Base-by-base conservation (phyloP, 805 yeast species). In the Pichia deserticola region DNA sequence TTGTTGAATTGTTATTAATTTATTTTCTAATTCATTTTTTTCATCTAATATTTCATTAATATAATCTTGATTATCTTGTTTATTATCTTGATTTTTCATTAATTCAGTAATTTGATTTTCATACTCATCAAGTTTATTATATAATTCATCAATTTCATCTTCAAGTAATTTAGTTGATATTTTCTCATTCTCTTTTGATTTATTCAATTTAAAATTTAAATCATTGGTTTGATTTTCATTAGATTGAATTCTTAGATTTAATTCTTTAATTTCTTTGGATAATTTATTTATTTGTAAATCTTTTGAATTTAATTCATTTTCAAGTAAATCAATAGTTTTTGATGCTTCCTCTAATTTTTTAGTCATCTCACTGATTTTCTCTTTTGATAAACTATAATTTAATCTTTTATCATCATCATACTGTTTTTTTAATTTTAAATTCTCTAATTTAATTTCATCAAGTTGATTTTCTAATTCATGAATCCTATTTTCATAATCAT, bases 1-100 rank as follows among this genome's bases (percentile, higher is more conserved):
- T 4, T 43, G 12, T 41, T 47, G 36, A 7, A 44, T 40, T 30
- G 44, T 36, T 11, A 43, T 11, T 20, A 55, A 41, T 29, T 44
- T 51, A 3, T 44, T 28, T 29, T 50, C 37, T 4, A 56, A 40
- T 2, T 50, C 40, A 3, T 49, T 42, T 20, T 48, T 50, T 45
- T 53, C 58, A 5, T 56, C 60, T 49, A 63, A 65, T 10, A 68
- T 54, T 46, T 60, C 63, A 35, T 66, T 64, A 7, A 65, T 51
- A 42, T 69, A 67, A 5, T 57, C 53, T 48, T 60, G 60, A 48
- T 69, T 58, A 30, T 52, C 58, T 36, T 47, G 40, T 12, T 33
- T 27, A 3, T 42, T 45, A 12, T 42, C 28, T 8, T 36, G 30
- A 13, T n/a, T 34, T 25, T 7, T 28, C 13, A 40, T 32, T 20